These are phyloP conservation scores for Colletotrichum navitas DNA, from an alignment of 2,329 filamentous ascomycete genomes.

Conservation along the genomic window DNA sequence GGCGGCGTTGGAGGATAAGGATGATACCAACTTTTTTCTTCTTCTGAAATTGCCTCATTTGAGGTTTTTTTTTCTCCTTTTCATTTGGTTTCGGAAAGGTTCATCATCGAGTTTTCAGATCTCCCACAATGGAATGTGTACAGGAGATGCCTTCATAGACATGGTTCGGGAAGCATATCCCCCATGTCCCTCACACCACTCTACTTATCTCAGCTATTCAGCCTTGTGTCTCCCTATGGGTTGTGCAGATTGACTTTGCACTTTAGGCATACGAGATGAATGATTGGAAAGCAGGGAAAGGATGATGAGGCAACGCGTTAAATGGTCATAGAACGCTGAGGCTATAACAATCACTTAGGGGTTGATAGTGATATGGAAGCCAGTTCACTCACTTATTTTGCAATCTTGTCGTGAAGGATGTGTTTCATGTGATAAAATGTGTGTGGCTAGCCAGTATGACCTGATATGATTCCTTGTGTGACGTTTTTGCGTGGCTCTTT, in stretches of 20 bases:
- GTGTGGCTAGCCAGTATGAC: neutral
- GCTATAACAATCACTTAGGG: conserved; percentile 11
- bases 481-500: neutral
- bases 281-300: neutral
- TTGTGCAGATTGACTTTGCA: conserved; percentile 25
- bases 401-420: neutral
- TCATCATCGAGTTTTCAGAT: neutral
- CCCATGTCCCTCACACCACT: neutral
- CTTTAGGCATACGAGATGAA: conserved; percentile 15
- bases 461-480: neutral
- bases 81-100: neutral
- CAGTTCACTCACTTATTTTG: conserved; percentile 12
- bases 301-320: conserved; percentile 1
- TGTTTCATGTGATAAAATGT: neutral
- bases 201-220: neutral
- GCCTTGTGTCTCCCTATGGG: conserved; percentile 10
- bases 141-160: neutral
- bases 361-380: conserved; percentile 18
- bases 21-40: conserved; percentile 40
- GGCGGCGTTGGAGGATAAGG: conserved; percentile 38
- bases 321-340: conserved; percentile 6
- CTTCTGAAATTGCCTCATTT: conserved; percentile 34
- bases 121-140: neutral
- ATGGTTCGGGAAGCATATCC: conserved; percentile 7
- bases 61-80: conserved; percentile 17